Conservation (phyloP, 495 filamentous ascomycete genomes). For the Aspergillus affinis region DNA sequence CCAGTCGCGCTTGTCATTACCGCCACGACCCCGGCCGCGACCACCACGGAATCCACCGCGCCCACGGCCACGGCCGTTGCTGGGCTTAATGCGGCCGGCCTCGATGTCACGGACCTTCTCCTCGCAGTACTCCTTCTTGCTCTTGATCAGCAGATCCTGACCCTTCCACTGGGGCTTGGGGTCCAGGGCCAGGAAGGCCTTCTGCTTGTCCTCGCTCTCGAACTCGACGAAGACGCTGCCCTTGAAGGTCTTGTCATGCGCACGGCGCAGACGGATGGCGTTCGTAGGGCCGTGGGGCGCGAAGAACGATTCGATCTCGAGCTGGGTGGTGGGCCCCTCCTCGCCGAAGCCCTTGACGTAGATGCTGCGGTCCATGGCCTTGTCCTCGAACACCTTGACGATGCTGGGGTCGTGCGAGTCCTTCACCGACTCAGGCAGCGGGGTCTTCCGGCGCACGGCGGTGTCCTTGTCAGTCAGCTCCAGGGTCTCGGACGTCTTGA, state of each 20-base stretch:
- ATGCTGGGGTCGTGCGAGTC: slow-evolving; percentile 44
- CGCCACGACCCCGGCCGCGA: slow-evolving; percentile 32
- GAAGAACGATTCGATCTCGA: slow-evolving; percentile 92
- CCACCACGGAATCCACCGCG: slow-evolving; percentile 33
- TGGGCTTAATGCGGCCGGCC: slow-evolving; percentile 65
- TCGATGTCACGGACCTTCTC: slow-evolving; percentile 75
- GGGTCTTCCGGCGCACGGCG: slow-evolving; percentile 69
- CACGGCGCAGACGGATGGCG: slow-evolving; percentile 83
- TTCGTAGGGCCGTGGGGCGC: slow-evolving; percentile 74
- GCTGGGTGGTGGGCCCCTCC: slow-evolving; percentile 74
- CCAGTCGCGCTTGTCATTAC: slow-evolving; percentile 61
- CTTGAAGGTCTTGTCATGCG: slow-evolving; percentile 72
- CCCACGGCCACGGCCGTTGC: slow-evolving; percentile 34
- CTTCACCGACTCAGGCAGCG: slow-evolving; percentile 50
- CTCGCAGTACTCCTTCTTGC: slow-evolving; percentile 83
- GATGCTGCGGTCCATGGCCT: slow-evolving; percentile 59
- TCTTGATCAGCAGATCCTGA: slow-evolving; percentile 69
- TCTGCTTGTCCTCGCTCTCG: slow-evolving; percentile 65
- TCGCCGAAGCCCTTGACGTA: slow-evolving; percentile 90
- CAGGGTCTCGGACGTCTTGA: slow-evolving; percentile 69
- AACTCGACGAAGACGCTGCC: slow-evolving; percentile 96
- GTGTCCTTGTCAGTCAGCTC: slow-evolving; percentile 69
- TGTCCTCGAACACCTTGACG: slow-evolving; percentile 56
- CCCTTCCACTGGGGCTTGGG: slow-evolving; percentile 82
- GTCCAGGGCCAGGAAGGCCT: slow-evolving; percentile 74